Evolutionary conservation across 768 basidiomycete species (phyloP), one percentile per base, ranked within the genome.

Genomic region (Tremella yokohamensis): DNA sequence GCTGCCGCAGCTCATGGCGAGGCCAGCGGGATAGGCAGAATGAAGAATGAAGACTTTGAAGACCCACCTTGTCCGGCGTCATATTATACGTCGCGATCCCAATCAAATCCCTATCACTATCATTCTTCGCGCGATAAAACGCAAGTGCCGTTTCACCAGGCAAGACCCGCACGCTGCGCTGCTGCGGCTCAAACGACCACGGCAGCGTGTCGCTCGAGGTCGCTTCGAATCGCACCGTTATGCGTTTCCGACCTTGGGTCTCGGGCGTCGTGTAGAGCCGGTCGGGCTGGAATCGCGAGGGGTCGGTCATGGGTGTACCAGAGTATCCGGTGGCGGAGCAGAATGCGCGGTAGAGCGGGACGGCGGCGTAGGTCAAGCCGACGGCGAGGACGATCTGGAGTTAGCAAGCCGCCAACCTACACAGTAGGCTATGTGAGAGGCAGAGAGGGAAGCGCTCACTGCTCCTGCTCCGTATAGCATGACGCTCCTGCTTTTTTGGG

Each of bases 31-130:
- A 25, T 22, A 16, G 19, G 9, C 7, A 25, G n/a, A 19, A 51
- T 11, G 25, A 25, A 26, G 11, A 34, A 51, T 15, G n/a, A 7
- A 26, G 49, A 22, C 4, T 6, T n/a, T 8, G 37, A 22, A 7
- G 8, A 79, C 87, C 47, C 71, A 96, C 94, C 76, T 93, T 83
- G 73, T 90, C 89, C n/a, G 96, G 96, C 0, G 93, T 94, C 61
- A 97, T 94, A 77, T 98, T 99, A 75, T 99, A 99, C 4, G 96
- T 98, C 34, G 93, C 94, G 75, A 99, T 98, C 1, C 96, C 96
- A 69, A 99, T 93, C 53, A 99, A 84, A 73, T 98, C 96, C 64
- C 87, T 81, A 49, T 84, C 79, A 9, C 88, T 86, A 49, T 80
- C 83, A 69, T 99, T 99, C 78, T 83, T 89, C 7, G 94, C 94